Conservation (phyloP, 768 basidiomycete species). For the Panaeolus papilionaceus region DNA sequence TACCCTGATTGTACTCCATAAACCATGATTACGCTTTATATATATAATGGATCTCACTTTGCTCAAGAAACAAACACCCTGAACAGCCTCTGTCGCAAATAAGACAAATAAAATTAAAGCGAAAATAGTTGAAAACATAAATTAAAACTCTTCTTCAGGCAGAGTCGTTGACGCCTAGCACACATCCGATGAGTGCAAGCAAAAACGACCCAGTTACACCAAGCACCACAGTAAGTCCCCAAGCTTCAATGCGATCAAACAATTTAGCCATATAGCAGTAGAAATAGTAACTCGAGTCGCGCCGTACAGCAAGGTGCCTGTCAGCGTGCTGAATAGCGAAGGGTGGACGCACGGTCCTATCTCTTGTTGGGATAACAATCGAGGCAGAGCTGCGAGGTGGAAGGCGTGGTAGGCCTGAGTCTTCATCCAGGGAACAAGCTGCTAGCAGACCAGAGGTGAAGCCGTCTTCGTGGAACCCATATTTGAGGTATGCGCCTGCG, state of each 20-base stretch:
- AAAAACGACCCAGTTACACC: background rate
- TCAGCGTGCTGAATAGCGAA: constrained; percentile 52
- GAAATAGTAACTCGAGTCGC: background rate
- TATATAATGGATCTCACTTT: constrained; percentile 1
- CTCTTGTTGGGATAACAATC: constrained; percentile 29
- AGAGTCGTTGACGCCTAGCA: background rate
- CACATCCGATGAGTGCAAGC: background rate
- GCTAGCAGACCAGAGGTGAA: constrained; percentile 57
- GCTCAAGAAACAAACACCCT: background rate
- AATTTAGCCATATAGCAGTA: background rate
- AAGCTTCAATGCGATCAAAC: background rate
- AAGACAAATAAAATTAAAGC: background rate
- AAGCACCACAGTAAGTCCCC: background rate
- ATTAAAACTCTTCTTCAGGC: background rate
- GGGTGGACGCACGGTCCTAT: constrained; percentile 39
- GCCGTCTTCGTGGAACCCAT: constrained; percentile 86
- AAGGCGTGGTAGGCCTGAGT: constrained; percentile 22
- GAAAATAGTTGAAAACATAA: background rate
- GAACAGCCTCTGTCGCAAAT: background rate
- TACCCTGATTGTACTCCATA: background rate
- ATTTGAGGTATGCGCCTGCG: constrained; percentile 76
- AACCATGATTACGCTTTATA: background rate
- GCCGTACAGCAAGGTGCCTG: constrained; percentile 26
- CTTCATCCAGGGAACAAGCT: constrained; percentile 37
- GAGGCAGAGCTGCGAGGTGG: constrained; percentile 23